phyloP scores from a whole-genome alignment of 192 early-diverging fungal species.

The Piromyces sp. region DNA sequence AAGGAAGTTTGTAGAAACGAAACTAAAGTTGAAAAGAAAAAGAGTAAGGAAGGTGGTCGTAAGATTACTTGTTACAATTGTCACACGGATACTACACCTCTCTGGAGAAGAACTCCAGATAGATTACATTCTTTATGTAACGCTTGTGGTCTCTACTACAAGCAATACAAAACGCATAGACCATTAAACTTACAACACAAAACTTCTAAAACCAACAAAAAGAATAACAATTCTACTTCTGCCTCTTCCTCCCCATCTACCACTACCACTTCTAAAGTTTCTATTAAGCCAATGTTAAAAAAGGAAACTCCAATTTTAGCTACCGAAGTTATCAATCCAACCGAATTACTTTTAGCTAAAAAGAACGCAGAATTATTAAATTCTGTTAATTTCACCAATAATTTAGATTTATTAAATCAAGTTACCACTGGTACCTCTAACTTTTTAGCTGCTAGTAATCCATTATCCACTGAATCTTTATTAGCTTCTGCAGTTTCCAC shows the following conservation, averaged over 20 bases:
- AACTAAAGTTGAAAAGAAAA: background rate
- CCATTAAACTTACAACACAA: background rate
- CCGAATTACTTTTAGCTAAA: background rate
- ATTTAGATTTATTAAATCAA: background rate
- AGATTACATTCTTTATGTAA: slow-evolving; percentile 1
- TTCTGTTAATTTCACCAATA: background rate
- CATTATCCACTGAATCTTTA: background rate
- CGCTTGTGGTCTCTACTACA: background rate
- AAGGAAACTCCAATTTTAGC: background rate
- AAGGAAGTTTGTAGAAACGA: background rate
- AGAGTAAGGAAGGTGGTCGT: background rate
- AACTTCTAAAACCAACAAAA: background rate
- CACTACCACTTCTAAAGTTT: background rate
- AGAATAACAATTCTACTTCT: background rate
- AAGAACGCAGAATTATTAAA: background rate
- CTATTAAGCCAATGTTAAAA: background rate
- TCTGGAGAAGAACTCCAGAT: slow-evolving; percentile 3
- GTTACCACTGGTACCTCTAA: background rate
- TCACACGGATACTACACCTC: background rate
- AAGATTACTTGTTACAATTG: background rate
- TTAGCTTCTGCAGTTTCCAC: background rate
- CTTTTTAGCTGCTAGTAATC: background rate
- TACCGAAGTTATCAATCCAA: background rate
- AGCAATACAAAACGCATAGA: background rate
- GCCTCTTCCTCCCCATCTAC: background rate